phyloP scores from a whole-genome alignment of 176 grass and related monocot species.

The Secale cereale region DNA sequence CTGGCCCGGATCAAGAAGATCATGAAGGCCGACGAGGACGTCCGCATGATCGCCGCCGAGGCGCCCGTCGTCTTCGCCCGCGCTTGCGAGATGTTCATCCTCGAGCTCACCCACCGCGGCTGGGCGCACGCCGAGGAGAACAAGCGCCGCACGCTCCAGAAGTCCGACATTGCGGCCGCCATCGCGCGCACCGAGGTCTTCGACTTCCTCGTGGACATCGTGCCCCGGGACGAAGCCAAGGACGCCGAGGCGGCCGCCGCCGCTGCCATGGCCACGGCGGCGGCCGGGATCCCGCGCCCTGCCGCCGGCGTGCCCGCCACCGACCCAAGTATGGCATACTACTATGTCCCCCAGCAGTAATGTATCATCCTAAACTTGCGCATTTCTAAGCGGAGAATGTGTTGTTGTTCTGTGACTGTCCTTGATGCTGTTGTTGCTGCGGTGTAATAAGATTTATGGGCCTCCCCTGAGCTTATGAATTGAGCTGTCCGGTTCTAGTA shows the following conservation, averaged over 20 bases:
- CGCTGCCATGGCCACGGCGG: slow-evolving; percentile 19
- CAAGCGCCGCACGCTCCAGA: slow-evolving; percentile 86
- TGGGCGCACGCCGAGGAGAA: slow-evolving; percentile 97
- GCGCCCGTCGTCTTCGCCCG: slow-evolving; percentile 84
- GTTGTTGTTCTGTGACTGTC: background rate
- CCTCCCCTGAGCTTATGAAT: slow-evolving; percentile 31
- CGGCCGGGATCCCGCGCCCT: slow-evolving; percentile 47
- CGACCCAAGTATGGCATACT: slow-evolving; percentile 49
- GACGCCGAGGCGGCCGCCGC: slow-evolving; percentile 44
- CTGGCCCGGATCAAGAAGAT: slow-evolving; percentile 95
- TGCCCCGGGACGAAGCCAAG: slow-evolving; percentile 78
- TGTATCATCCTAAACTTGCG: slow-evolving; percentile 21
- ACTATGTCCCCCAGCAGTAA: slow-evolving; percentile 66
- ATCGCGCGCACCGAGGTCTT: slow-evolving; percentile 92
- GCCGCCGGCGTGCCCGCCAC: slow-evolving; percentile 38
- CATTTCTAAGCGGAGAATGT: background rate
- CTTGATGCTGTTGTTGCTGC: slow-evolving; percentile 23
- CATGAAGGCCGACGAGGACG: slow-evolving; percentile 98
- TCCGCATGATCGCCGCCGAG: slow-evolving; percentile 93
- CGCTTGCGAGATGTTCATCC: slow-evolving; percentile 94
- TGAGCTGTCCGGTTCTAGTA: slow-evolving; percentile 21
- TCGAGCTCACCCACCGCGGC: slow-evolving; percentile 83
- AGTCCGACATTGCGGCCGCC: slow-evolving; percentile 86
- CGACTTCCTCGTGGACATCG: slow-evolving; percentile 88
- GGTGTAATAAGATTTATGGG: slow-evolving; percentile 43